These are phyloP conservation scores for Bryum argenteum DNA, from an alignment of 225 moss, liverwort and hornwort species.

Conservation along the genomic window DNA sequence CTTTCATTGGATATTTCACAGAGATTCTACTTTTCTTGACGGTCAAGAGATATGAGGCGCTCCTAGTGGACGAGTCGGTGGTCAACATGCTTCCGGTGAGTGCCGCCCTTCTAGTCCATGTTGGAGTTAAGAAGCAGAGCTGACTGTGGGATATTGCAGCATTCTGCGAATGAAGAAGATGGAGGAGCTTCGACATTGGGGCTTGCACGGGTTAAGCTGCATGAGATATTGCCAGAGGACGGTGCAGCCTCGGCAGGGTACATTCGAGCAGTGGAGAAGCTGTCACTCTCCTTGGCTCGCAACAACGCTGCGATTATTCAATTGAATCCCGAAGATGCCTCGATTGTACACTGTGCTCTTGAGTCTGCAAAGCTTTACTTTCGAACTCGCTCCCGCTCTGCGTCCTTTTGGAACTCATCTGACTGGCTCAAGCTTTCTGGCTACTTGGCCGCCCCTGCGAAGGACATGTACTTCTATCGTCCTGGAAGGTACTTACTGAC, in stretches of 20 bases:
- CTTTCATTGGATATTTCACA: too few species aligned
- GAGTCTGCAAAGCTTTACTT: conserved; percentile 95
- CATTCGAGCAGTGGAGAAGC: conserved; percentile 79
- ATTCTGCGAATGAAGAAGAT: conserved; percentile 46
- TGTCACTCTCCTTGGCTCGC: conserved; percentile 78
- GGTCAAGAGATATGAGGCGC: conserved; percentile 33
- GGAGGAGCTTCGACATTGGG: conserved; percentile 42
- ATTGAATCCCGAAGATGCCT: conserved; percentile 75
- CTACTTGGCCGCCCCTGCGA: conserved; percentile 68
- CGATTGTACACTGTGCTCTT: conserved; percentile 71
- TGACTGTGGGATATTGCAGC: conserved; percentile 31
- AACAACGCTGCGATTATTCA: conserved; percentile 92
- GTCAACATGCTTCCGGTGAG: conserved; percentile 40
- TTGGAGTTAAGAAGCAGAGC: not conserved
- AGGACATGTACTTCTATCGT: conserved; percentile 81
- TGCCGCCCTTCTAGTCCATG: conserved; percentile 11
- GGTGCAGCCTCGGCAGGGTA: conserved; percentile 80
- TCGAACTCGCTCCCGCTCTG: conserved; percentile 62
- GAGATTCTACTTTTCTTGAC: conserved; percentile 24
- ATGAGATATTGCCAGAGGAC: conserved; percentile 80
- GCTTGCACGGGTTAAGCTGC: conserved; percentile 81
- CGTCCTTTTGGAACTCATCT: conserved; percentile 65
- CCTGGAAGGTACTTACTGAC: conserved; percentile 72
- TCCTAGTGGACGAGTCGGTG: conserved; percentile 28
- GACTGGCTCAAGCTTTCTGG: conserved; percentile 85